These are phyloP conservation scores for Chenopodium formosanum DNA, from an alignment of 148 eudicot genomes.

Conservation along the genomic window DNA sequence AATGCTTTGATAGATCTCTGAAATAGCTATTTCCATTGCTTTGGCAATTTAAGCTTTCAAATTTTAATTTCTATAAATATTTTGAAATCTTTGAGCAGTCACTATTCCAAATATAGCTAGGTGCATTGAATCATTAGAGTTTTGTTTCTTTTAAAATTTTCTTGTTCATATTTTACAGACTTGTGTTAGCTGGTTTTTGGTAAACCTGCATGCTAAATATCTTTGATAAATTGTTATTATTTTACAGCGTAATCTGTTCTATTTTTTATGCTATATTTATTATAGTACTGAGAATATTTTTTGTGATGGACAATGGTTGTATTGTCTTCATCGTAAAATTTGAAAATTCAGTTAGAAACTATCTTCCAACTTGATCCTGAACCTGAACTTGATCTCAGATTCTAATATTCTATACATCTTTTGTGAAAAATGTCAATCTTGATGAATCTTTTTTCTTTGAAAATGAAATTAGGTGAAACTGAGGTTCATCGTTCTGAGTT, in stretches of 20 bases:
- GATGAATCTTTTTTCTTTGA: neutral
- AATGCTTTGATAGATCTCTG: neutral
- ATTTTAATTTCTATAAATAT: neutral
- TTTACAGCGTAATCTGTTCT: neutral
- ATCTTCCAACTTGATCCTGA: neutral
- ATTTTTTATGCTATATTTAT: neutral
- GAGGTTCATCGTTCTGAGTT: conserved; percentile 67
- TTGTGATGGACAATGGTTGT: neutral
- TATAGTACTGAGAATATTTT: neutral
- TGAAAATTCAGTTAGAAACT: neutral
- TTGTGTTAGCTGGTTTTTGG: neutral
- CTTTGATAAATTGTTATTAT: neutral
- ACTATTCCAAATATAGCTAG: neutral
- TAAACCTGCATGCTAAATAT: neutral
- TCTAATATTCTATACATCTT: neutral
- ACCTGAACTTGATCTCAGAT: neutral
- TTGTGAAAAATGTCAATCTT: neutral
- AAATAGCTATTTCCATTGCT: neutral
- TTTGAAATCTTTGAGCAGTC: neutral
- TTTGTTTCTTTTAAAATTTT: neutral
- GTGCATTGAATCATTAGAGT: too few relatives aligned
- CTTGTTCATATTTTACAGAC: neutral
- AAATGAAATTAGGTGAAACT: conserved; percentile 62
- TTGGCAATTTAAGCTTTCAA: neutral
- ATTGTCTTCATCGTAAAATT: neutral